These are phyloP conservation scores for Chrysanthemum seticuspe DNA, from an alignment of 129 eudicot species.

Conservation along the genomic window DNA sequence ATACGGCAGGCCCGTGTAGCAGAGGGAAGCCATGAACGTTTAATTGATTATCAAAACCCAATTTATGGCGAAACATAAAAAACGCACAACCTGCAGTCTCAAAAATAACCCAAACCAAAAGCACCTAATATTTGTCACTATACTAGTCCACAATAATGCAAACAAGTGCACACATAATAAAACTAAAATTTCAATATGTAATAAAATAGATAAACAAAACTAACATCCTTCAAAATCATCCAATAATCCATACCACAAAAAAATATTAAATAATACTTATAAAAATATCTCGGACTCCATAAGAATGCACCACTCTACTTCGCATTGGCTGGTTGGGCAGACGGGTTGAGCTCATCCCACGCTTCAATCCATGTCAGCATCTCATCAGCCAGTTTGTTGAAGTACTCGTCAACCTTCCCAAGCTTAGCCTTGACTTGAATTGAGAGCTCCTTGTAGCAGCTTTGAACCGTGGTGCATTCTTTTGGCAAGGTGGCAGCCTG, in stretches of 20 bases:
- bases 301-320: slow-evolving; percentile 27
- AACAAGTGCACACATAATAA: too few species aligned
- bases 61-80: too few species aligned
- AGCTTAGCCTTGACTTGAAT: slow-evolving; percentile 57
- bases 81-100: too few species aligned
- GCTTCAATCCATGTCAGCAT: slow-evolving; percentile 66
- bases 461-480: slow-evolving; percentile 60
- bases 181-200: neutral
- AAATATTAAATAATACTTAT: neutral
- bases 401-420: slow-evolving; percentile 46
- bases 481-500: slow-evolving; percentile 43
- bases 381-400: slow-evolving; percentile 53
- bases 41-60: too few species aligned
- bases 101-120: too few species aligned
- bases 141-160: too few species aligned
- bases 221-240: slow-evolving; percentile 20
- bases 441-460: slow-evolving; percentile 54
- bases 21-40: too few species aligned
- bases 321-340: slow-evolving; percentile 27
- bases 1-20: too few species aligned
- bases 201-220: slow-evolving; percentile 4
- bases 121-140: too few species aligned
- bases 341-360: slow-evolving; percentile 67
- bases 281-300: slow-evolving; percentile 4
- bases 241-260: neutral